Conservation (phyloP, 768 basidiomycete species). For the Kwoniella dendrophila region DNA sequence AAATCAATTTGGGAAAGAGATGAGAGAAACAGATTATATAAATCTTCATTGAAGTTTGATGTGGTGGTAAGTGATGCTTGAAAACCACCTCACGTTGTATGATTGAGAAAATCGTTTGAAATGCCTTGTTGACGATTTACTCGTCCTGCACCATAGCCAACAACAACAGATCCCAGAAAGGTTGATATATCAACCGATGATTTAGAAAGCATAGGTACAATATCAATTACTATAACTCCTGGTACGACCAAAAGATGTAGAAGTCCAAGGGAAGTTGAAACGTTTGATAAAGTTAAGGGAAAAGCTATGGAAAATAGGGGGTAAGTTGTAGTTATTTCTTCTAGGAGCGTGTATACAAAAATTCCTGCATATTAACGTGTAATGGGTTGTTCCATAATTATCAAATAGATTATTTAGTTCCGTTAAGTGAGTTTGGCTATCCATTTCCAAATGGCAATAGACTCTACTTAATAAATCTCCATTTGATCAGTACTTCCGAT, state of each 20-base stretch:
- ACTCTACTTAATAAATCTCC: too few relatives aligned
- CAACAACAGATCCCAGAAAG: not conserved
- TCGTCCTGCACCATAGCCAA: constrained; percentile 1
- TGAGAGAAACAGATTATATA: not conserved
- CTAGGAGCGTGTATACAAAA: too few relatives aligned
- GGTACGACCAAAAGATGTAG: not conserved
- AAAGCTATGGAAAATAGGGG: not conserved
- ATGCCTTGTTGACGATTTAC: not conserved
- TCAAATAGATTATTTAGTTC: not conserved
- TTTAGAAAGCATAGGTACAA: not conserved
- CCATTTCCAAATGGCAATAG: too few relatives aligned
- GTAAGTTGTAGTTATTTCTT: not conserved
- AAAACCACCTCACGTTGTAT: not conserved
- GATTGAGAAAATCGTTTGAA: not conserved
- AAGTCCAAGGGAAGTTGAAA: not conserved
- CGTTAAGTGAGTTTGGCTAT: not conserved
- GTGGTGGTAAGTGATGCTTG: not conserved
- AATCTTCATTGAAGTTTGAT: not conserved
- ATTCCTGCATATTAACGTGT: too few relatives aligned
- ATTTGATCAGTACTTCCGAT: not conserved
- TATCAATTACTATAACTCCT: not conserved
- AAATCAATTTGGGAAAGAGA: not conserved
- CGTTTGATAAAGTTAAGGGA: not conserved
- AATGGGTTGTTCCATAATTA: too few relatives aligned
- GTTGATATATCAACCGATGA: not conserved